phyloP scores from a whole-genome alignment of 2,329 filamentous ascomycete species.

The Fusarium sp. region DNA sequence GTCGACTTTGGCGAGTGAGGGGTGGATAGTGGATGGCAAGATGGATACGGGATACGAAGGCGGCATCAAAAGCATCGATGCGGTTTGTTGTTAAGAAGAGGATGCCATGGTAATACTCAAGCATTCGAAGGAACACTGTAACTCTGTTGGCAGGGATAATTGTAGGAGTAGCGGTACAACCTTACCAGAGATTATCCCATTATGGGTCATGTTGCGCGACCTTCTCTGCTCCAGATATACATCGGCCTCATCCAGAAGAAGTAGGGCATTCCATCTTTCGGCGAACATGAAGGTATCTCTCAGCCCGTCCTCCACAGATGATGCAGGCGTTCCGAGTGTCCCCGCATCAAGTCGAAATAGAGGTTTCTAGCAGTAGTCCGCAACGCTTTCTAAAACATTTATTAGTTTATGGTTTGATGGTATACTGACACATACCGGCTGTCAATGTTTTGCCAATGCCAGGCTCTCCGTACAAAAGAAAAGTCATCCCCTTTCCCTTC shows the following conservation, averaged over 20 bases:
- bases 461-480: neutral
- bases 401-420: neutral
- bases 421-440: neutral
- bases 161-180: neutral
- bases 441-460: neutral
- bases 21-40: neutral
- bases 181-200: neutral
- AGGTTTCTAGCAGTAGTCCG: neutral
- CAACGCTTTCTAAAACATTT: neutral
- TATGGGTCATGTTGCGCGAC: neutral
- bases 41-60: constrained; percentile 5
- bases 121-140: neutral
- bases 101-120: constrained; percentile 4
- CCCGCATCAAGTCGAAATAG: neutral
- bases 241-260: neutral
- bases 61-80: neutral
- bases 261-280: neutral
- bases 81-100: constrained; percentile 8
- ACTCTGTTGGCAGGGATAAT: neutral
- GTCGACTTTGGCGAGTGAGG: neutral
- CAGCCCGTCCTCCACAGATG: neutral
- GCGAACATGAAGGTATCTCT: neutral
- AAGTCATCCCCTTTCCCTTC: neutral
- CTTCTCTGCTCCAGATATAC: neutral
- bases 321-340: neutral